These are phyloP conservation scores for Hygrophorus russula DNA, from an alignment of 768 basidiomycete genomes.

Conservation along the genomic window DNA sequence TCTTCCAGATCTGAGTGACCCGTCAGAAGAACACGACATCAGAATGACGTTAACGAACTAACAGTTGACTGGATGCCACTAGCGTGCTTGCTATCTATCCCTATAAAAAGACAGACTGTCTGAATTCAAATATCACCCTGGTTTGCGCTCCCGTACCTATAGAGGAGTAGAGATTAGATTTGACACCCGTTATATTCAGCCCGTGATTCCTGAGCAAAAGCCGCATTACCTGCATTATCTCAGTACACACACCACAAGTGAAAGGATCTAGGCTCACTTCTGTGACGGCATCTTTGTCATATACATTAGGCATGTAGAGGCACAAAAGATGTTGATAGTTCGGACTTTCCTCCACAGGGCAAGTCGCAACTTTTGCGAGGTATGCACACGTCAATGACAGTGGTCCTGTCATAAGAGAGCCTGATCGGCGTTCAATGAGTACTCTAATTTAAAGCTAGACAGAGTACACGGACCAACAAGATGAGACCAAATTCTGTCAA, in stretches of 20 bases:
- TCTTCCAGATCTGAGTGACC: slow-evolving; percentile 57
- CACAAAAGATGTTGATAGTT: slow-evolving; percentile 58
- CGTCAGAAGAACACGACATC: slow-evolving; percentile 2
- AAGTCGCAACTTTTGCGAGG: slow-evolving; percentile 58
- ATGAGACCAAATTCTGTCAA: slow-evolving; percentile 51
- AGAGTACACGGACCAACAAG: slow-evolving; percentile 40
- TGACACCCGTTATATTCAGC: slow-evolving; percentile 53
- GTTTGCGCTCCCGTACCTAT: slow-evolving; percentile 29
- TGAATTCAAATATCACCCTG: neutral
- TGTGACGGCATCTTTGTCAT: slow-evolving; percentile 47
- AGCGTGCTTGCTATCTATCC: slow-evolving; percentile 66
- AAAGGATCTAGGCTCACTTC: slow-evolving; percentile 25
- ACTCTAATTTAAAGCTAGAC: neutral
- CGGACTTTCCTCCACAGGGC: slow-evolving; percentile 31
- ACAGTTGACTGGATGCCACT: slow-evolving; percentile 67
- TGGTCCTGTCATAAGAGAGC: slow-evolving; percentile 55
- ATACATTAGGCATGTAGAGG: slow-evolving; percentile 61
- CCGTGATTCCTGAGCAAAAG: slow-evolving; percentile 57
- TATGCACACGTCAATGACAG: slow-evolving; percentile 46
- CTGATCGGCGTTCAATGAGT: slow-evolving; percentile 19
- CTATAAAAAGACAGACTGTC: slow-evolving; percentile 17
- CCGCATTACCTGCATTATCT: slow-evolving; percentile 47
- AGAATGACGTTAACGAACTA: slow-evolving; percentile 9
- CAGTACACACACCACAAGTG: slow-evolving; percentile 1
- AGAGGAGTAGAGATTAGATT: slow-evolving; percentile 56